These are phyloP conservation scores for Russula earlei DNA, from an alignment of 768 basidiomycete species.

Conservation along the genomic window DNA sequence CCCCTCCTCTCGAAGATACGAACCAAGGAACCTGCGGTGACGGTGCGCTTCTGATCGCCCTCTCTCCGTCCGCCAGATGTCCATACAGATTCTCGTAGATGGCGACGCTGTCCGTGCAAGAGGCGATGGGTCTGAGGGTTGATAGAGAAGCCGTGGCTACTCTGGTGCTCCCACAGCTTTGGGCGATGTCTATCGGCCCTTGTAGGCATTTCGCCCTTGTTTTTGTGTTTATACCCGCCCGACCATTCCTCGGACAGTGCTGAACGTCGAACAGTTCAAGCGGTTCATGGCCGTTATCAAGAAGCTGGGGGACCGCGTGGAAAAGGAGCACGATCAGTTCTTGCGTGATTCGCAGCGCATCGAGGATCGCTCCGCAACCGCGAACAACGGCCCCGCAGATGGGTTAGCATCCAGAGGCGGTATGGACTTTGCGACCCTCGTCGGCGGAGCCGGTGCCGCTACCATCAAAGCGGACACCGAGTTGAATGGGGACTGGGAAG, in stretches of 20 bases:
- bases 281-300: conserved; percentile 84
- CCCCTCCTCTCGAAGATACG: conserved; percentile 91
- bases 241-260: conserved; percentile 35
- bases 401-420: conserved; percentile 34
- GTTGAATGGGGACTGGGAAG: conserved; percentile 53
- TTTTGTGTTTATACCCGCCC: conserved; percentile 3
- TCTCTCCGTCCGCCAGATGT: neutral
- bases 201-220: conserved; percentile 31
- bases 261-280: conserved; percentile 82
- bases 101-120: conserved; percentile 83
- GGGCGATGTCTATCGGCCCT: conserved; percentile 97
- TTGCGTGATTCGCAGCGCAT: conserved; percentile 86
- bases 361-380: conserved; percentile 61
- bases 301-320: conserved; percentile 75
- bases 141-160: conserved; percentile 76
- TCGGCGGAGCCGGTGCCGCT: conserved; percentile 45
- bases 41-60: conserved; percentile 43
- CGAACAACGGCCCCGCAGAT: conserved; percentile 29
- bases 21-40: conserved; percentile 93
- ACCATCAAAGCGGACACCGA: conserved; percentile 39
- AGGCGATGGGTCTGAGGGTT: conserved; percentile 92
- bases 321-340: conserved; percentile 87
- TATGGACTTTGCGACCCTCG: conserved; percentile 82
- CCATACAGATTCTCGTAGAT: conserved; percentile 38
- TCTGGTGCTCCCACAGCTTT: conserved; percentile 52